These are phyloP conservation scores for Komagataella phaffii DNA, from an alignment of 805 yeast genomes.

Conservation along the genomic window DNA sequence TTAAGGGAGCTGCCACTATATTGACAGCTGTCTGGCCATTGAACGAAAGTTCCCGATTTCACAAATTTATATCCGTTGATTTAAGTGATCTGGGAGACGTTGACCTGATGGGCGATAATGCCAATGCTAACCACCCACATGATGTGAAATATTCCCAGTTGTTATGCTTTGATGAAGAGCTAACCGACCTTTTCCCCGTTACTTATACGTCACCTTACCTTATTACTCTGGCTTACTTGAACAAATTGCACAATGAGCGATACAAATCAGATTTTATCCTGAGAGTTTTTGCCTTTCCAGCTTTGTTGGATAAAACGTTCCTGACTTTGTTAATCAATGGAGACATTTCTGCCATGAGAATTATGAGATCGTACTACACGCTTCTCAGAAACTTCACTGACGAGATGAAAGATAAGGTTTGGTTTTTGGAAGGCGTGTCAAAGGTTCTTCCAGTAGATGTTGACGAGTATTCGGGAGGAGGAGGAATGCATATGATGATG, in stretches of 20 bases:
- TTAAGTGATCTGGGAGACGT: slow-evolving; percentile 80
- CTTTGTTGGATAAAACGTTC: slow-evolving; percentile 71
- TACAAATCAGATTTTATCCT: slow-evolving; percentile 77
- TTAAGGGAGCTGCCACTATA: slow-evolving; percentile 93
- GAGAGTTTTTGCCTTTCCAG: slow-evolving; percentile 87
- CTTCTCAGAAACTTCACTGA: slow-evolving; percentile 69
- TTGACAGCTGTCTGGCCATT: slow-evolving; percentile 94
- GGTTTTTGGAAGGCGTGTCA: slow-evolving; percentile 90
- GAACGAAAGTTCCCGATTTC: slow-evolving; percentile 51
- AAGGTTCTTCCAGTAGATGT: slow-evolving; percentile 84
- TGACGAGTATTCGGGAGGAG: slow-evolving; percentile 82
- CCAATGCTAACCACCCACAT: slow-evolving; percentile 5
- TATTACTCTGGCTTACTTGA: slow-evolving; percentile 76
- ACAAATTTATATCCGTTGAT: slow-evolving; percentile 70
- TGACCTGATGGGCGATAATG: slow-evolving; percentile 11
- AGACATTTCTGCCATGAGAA: slow-evolving; percentile 78
- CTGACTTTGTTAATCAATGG: slow-evolving; percentile 70
- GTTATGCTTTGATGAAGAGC: slow-evolving; percentile 75
- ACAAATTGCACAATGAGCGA: slow-evolving; percentile 69
- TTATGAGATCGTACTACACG: slow-evolving; percentile 80
- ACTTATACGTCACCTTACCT: slow-evolving; percentile 73
- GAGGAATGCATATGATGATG: slow-evolving; percentile 87
- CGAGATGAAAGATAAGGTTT: slow-evolving; percentile 79
- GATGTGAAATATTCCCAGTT: slow-evolving; percentile 34
- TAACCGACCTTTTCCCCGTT: slow-evolving; percentile 79